A percentile compares a stretch with the other conserved stretches of the same genome.
phyloP scores from a whole-genome alignment of 148 eudicot genomes.

The Limonium bicolor region DNA sequence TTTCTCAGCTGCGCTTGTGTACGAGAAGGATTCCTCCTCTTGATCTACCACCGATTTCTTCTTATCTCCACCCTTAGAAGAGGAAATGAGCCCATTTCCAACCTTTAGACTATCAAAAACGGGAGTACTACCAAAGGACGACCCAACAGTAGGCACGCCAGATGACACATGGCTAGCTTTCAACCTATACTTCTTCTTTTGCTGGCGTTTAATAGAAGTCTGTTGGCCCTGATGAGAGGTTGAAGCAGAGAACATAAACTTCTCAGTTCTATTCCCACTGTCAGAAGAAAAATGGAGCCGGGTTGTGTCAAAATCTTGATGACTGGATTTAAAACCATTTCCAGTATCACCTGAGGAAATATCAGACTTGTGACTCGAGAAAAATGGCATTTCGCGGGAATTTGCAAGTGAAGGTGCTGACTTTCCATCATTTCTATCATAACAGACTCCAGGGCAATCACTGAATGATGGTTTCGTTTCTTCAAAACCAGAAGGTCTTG shows the following conservation, averaged over 20 bases:
- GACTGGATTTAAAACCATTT: slow-evolving; percentile 5
- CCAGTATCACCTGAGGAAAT: slow-evolving; percentile 9
- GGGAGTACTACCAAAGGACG: slow-evolving; percentile 15
- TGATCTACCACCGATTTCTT: slow-evolving; percentile 14
- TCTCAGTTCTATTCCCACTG: slow-evolving; percentile 9
- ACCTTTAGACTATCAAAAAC: slow-evolving; percentile 9
- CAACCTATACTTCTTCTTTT: slow-evolving; percentile 46
- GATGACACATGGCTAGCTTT: slow-evolving; percentile 29
- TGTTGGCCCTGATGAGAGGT: slow-evolving; percentile 22
- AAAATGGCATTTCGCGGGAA: slow-evolving; percentile 11
- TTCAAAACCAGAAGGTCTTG: not conserved
- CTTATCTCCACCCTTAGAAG: slow-evolving; percentile 14
- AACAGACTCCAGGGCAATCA: not conserved
- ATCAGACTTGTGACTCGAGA: slow-evolving; percentile 3
- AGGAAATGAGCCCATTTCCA: slow-evolving; percentile 7
- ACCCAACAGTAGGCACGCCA: slow-evolving; percentile 7
- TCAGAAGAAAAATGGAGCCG: slow-evolving; percentile 13
- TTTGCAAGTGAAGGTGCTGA: slow-evolving; percentile 12
- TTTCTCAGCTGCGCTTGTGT: slow-evolving; percentile 21
- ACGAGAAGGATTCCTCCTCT: slow-evolving; percentile 14
- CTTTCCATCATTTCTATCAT: slow-evolving; percentile 11
- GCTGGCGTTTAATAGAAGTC: slow-evolving; percentile 24
- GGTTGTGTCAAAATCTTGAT: slow-evolving; percentile 9
- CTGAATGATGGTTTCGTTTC: not conserved
- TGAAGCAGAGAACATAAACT: slow-evolving; percentile 25